A percentile compares a stretch with the other conserved stretches of the same genome.
These are phyloP conservation scores for Isabelozyma heimii DNA, from an alignment of 805 yeast genomes.

Conservation along the genomic window DNA sequence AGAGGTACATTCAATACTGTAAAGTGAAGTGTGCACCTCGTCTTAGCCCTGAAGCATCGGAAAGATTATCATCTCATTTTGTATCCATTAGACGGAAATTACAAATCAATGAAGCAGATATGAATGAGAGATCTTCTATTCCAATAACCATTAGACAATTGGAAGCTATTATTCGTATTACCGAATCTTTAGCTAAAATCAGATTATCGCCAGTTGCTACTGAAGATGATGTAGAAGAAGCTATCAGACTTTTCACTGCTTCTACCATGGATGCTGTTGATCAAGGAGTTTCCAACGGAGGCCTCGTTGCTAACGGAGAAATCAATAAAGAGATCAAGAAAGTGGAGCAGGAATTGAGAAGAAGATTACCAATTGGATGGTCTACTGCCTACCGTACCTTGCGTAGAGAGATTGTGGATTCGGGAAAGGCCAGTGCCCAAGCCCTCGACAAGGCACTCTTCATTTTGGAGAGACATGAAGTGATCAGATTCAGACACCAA, in stretches of 20 bases:
- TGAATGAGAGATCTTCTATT: slow-evolving; percentile 88
- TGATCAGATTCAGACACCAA: slow-evolving; percentile 85
- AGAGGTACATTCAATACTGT: slow-evolving; percentile 87
- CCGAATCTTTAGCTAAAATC: slow-evolving; percentile 90
- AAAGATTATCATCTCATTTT: slow-evolving; percentile 85
- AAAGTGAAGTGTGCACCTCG: slow-evolving; percentile 91
- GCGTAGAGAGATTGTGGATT: slow-evolving; percentile 75
- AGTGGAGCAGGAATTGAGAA: slow-evolving; percentile 81
- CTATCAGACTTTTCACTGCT: slow-evolving; percentile 89
- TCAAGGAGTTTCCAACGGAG: slow-evolving; percentile 51
- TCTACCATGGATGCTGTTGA: slow-evolving; percentile 96
- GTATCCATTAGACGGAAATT: slow-evolving; percentile 85
- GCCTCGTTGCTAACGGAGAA: slow-evolving; percentile 50
- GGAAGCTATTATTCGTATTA: slow-evolving; percentile 94
- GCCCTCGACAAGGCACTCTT: slow-evolving; percentile 82
- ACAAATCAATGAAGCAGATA: slow-evolving; percentile 73
- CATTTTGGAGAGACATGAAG: slow-evolving; percentile 81
- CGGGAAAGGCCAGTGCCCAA: slow-evolving; percentile 57
- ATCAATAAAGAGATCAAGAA: slow-evolving; percentile 67
- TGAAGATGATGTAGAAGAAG: slow-evolving; percentile 91
- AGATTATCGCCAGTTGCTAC: slow-evolving; percentile 79
- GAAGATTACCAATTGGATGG: slow-evolving; percentile 95
- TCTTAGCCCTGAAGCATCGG: slow-evolving; percentile 83
- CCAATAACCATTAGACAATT: slow-evolving; percentile 97
- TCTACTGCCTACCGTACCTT: slow-evolving; percentile 84